Conservation (phyloP, 2,329 filamentous ascomycete genomes). For the Phialocephala sp. region DNA sequence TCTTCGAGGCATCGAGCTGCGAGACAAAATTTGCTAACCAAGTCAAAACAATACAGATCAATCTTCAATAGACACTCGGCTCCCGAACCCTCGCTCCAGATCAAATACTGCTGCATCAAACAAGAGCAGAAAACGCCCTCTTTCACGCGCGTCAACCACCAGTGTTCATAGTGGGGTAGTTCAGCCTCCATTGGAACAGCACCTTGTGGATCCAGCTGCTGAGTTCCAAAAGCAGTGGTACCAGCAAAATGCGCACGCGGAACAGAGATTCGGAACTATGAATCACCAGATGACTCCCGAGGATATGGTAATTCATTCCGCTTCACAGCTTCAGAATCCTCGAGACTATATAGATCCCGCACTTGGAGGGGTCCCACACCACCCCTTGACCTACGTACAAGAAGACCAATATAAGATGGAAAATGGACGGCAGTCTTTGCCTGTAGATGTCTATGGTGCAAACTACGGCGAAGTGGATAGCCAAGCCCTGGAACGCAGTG, state of each 20-base stretch:
- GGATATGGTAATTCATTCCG: constrained; percentile 64
- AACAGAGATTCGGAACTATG: constrained; percentile 39
- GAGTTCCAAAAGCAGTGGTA: constrained; percentile 41
- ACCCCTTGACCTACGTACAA: constrained; percentile 51
- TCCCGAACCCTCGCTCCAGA: constrained; percentile 48
- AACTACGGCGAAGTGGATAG: constrained; percentile 64
- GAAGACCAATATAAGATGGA: constrained; percentile 47
- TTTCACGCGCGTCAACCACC: constrained; percentile 55
- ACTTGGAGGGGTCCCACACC: constrained; percentile 54
- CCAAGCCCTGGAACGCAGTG: constrained; percentile 61
- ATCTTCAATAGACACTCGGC: constrained; percentile 43
- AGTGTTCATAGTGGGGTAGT: constrained; percentile 47
- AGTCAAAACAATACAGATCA: constrained; percentile 36
- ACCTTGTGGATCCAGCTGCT: constrained; percentile 34
- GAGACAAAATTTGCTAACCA: constrained; percentile 26
- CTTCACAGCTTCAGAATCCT: constrained; percentile 59
- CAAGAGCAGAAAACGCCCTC: constrained; percentile 49
- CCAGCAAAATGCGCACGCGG: constrained; percentile 38
- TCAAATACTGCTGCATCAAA: constrained; percentile 52
- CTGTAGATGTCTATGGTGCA: constrained; percentile 57
- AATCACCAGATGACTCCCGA: constrained; percentile 56
- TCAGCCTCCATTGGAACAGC: constrained; percentile 41
- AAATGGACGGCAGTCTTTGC: constrained; percentile 55
- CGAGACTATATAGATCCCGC: constrained; percentile 57
- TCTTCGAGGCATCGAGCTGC: not conserved